A percentile compares a stretch with the other conserved stretches of the same genome.
phyloP scores from a whole-genome alignment of 2,329 filamentous ascomycete genomes.

The Fusarium denticulatum region DNA sequence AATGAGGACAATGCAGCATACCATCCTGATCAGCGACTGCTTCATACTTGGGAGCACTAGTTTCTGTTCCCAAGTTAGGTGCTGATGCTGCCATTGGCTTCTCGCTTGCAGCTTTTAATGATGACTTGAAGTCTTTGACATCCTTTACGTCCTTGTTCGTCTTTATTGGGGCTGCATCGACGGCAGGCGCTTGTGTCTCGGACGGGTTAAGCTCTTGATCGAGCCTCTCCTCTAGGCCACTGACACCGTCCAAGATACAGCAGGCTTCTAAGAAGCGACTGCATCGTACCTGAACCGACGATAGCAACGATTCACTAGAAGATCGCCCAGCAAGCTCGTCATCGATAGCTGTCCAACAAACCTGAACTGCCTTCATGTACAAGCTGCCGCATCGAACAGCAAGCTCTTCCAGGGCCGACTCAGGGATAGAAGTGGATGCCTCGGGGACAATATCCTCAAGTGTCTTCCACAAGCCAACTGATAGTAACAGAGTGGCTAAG shows the following conservation, averaged over 20 bases:
- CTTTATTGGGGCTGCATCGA: conserved; percentile 4
- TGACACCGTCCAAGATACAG: conserved; percentile 67
- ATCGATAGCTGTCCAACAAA: conserved; percentile 77
- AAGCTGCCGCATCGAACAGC: conserved; percentile 76
- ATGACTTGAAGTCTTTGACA: conserved; percentile 11
- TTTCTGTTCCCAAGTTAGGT: conserved; percentile 2
- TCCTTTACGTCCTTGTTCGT: conserved; percentile 27
- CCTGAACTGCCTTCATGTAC: conserved; percentile 79
- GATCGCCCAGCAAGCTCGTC: conserved; percentile 61
- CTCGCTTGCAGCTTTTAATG: conserved; percentile 16
- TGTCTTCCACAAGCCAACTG: conserved; percentile 79
- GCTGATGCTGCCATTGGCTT: conserved; percentile 22
- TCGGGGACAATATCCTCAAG: conserved; percentile 64
- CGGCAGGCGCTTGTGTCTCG: neutral
- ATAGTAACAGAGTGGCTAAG: conserved; percentile 76
- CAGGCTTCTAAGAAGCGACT: conserved; percentile 71
- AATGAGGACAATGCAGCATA: neutral
- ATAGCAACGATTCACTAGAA: conserved; percentile 62
- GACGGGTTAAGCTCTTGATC: conserved; percentile 56
- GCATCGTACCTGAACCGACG: conserved; percentile 62
- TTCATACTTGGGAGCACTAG: neutral
- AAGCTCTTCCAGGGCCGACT: conserved; percentile 70
- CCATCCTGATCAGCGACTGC: conserved; percentile 34
- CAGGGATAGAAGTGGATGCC: conserved; percentile 62
- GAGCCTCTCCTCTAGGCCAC: conserved; percentile 64